Conservation (phyloP, 495 filamentous ascomycete genomes). For the Penicillium tannophilum region DNA sequence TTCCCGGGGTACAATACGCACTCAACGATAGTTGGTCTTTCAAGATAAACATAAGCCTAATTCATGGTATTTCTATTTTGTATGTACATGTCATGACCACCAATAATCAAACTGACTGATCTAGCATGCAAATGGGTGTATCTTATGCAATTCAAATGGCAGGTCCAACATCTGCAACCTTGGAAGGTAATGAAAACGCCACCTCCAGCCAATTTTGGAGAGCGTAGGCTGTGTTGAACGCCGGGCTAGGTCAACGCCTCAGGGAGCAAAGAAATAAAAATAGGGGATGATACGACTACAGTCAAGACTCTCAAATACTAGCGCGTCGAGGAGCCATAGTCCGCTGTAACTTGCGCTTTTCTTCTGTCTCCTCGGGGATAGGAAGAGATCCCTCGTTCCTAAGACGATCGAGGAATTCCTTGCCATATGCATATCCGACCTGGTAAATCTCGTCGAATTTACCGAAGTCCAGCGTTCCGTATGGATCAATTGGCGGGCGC, state of each 20-base stretch:
- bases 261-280: neutral
- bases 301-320: slow-evolving; percentile 60
- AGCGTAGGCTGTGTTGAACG: neutral
- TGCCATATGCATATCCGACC: slow-evolving; percentile 84
- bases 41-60: neutral
- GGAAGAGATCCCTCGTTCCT: slow-evolving; percentile 73
- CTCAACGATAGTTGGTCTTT: neutral
- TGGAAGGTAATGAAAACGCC: neutral
- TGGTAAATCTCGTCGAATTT: slow-evolving; percentile 97
- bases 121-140: slow-evolving; percentile 9
- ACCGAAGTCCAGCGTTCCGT: slow-evolving; percentile 92
- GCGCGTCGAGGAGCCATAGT: slow-evolving; percentile 93
- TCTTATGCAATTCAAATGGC: slow-evolving; percentile 9
- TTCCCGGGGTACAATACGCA: neutral
- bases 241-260: neutral
- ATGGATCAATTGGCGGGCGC: slow-evolving; percentile 90
- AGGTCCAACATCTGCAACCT: too few species aligned
- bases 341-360: slow-evolving; percentile 83
- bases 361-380: slow-evolving; percentile 71
- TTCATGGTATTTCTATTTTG: neutral
- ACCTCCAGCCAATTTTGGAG: neutral
- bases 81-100: neutral
- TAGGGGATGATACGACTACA: neutral
- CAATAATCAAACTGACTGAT: neutral
- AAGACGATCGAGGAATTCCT: slow-evolving; percentile 71